Evolutionary conservation across 116 monocot species (phyloP).

Genomic region (Dioscorea cayenensis): DNA sequence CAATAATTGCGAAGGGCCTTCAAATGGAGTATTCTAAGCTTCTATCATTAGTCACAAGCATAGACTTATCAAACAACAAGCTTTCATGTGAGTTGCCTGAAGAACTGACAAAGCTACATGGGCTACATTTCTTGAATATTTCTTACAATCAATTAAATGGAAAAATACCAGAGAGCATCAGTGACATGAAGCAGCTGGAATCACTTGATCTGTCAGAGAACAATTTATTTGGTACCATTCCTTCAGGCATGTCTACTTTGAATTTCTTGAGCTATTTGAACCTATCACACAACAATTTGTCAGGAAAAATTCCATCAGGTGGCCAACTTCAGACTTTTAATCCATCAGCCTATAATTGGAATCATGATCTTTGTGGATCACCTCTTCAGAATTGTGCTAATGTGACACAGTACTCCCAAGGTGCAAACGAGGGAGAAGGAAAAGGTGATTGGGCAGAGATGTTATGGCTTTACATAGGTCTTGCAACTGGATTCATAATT

Average conservation of each 20-base stretch:
- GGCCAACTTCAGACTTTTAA: not conserved
- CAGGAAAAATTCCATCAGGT: not conserved
- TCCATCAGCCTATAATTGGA: not conserved
- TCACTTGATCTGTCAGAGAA: conserved; percentile 14
- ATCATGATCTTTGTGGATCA: not conserved
- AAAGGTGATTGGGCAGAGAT: not conserved
- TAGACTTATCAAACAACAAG: conserved; percentile 14
- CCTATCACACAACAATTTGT: not conserved
- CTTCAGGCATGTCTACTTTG: conserved; percentile 1
- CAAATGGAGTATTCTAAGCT: not conserved
- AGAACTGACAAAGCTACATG: conserved; percentile 1
- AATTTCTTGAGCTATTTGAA: not conserved
- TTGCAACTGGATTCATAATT: not conserved
- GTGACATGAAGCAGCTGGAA: conserved; percentile 6
- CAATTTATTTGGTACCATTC: conserved; percentile 12
- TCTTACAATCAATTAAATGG: conserved; percentile 13
- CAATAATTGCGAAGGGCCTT: too few species aligned
- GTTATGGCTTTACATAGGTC: not conserved
- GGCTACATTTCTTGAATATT: conserved; percentile 14
- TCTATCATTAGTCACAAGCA: not conserved
- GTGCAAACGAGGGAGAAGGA: not conserved
- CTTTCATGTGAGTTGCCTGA: conserved; percentile 18
- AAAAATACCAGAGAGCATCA: conserved; percentile 13
- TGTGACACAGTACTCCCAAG: not conserved
- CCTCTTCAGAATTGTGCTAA: not conserved